Conservation (phyloP, 352 stramenopile species). For the Pythium rishiriense region DNA sequence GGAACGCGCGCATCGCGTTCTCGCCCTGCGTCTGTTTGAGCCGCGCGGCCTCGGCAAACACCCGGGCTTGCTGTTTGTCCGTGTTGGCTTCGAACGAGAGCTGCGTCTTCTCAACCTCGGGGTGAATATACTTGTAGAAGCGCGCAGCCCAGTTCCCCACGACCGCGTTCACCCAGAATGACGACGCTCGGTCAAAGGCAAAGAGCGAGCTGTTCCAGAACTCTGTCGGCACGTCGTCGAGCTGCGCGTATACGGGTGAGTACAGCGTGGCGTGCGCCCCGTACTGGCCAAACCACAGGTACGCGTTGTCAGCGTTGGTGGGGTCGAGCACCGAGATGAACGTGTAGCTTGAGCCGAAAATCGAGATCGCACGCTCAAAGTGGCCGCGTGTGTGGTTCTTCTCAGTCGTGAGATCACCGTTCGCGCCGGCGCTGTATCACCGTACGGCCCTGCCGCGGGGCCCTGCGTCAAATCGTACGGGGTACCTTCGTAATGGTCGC, state of each 20-base stretch:
- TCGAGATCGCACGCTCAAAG: conserved; percentile 91
- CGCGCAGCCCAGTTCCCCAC: conserved; percentile 81
- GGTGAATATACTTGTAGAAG: conserved; percentile 69
- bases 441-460: conserved; percentile 82
- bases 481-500: conserved; percentile 90
- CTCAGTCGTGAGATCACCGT: conserved; percentile 48
- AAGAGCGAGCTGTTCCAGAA: conserved; percentile 64
- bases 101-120: conserved; percentile 57
- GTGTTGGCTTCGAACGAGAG: conserved; percentile 49
- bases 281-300: conserved; percentile 90
- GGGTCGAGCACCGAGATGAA: conserved; percentile 69
- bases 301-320: conserved; percentile 52
- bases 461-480: conserved; percentile 87
- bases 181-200: conserved; percentile 56
- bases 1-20: conserved; percentile 46
- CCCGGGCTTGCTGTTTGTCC: conserved; percentile 32
- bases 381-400: conserved; percentile 27
- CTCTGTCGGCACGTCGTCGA: conserved; percentile 42
- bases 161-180: conserved; percentile 75
- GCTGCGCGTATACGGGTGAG: conserved; percentile 83
- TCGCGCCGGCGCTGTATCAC: conserved; percentile 66
- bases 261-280: conserved; percentile 86
- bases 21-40: conserved; percentile 42
- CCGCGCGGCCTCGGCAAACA: conserved; percentile 22
- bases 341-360: conserved; percentile 91